Conservation (phyloP, 2,329 filamentous ascomycete genomes). For the Cryphonectria naterciae region DNA sequence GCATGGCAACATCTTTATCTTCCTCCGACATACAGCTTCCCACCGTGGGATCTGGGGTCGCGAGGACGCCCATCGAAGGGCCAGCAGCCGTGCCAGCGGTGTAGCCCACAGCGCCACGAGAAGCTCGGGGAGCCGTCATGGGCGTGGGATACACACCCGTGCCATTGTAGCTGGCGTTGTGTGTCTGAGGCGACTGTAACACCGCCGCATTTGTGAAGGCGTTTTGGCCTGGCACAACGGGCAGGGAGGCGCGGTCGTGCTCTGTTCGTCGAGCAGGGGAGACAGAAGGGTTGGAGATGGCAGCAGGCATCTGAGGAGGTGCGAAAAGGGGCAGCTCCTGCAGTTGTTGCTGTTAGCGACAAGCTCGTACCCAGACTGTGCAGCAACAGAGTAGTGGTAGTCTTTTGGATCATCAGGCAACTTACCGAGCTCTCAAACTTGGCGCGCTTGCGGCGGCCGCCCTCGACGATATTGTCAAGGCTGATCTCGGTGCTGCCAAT, state of each 20-base stretch:
- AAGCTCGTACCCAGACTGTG: neutral
- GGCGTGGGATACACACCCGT: constrained; percentile 67
- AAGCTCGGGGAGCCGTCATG: constrained; percentile 63
- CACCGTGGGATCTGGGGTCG: constrained; percentile 95
- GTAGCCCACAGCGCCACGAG: constrained; percentile 66
- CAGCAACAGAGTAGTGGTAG: neutral
- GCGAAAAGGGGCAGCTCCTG: constrained; percentile 96
- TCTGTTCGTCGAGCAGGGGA: constrained; percentile 85
- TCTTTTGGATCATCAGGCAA: constrained; percentile 32
- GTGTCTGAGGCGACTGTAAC: constrained; percentile 83
- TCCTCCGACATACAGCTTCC: constrained; percentile 97
- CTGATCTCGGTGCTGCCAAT: constrained; percentile 95
- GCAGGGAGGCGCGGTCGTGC: constrained; percentile 71
- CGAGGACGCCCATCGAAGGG: constrained; percentile 65
- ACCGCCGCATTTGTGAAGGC: constrained; percentile 78
- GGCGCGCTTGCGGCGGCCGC: constrained; percentile 89
- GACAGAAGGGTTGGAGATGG: constrained; percentile 95
- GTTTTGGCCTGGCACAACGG: constrained; percentile 77
- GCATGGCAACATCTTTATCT: constrained; percentile 88
- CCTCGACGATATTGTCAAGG: constrained; percentile 96
- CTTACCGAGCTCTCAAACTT: constrained; percentile 98
- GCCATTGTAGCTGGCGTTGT: constrained; percentile 57
- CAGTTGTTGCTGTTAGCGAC: constrained; percentile 26
- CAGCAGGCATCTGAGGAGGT: constrained; percentile 89
- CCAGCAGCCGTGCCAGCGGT: constrained; percentile 46